These are phyloP conservation scores for Xylaria venustula DNA, from an alignment of 495 filamentous ascomycete species.

Conservation along the genomic window DNA sequence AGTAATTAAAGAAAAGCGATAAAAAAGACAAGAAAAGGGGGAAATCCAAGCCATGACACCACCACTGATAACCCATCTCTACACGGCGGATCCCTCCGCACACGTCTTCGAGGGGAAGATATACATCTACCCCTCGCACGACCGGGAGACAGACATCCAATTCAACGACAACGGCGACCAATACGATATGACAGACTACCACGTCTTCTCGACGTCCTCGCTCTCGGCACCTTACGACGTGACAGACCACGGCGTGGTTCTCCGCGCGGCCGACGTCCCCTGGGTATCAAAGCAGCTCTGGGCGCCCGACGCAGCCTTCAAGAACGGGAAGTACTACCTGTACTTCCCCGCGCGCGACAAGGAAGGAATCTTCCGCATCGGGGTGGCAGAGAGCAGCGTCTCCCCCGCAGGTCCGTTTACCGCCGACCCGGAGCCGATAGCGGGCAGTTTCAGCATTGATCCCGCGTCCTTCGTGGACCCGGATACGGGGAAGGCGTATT, in stretches of 20 bases:
- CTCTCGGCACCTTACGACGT: constrained; percentile 46
- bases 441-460: constrained; percentile 62
- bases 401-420: constrained; percentile 57
- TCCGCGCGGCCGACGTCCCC: constrained; percentile 54
- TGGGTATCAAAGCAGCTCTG: constrained; percentile 65
- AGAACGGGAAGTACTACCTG: constrained; percentile 62
- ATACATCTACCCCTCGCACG: constrained; percentile 68
- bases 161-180: constrained; percentile 81
- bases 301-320: constrained; percentile 62
- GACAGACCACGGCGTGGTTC: constrained; percentile 59
- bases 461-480: constrained; percentile 64
- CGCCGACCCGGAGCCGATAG: constrained; percentile 56
- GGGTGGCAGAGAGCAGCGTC: constrained; percentile 54
- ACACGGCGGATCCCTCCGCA: constrained; percentile 68
- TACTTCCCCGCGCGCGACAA: constrained; percentile 64
- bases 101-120: constrained; percentile 62
- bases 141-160: constrained; percentile 58
- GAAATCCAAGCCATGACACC: constrained; percentile 33
- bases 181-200: constrained; percentile 76
- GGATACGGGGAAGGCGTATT: constrained; percentile 54
- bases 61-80: constrained; percentile 63
- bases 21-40: not conserved
- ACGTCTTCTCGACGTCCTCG: constrained; percentile 55
- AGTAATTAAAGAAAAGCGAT: not conserved
- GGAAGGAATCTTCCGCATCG: constrained; percentile 61